phyloP scores from a whole-genome alignment of 768 basidiomycete genomes.

The button mushroom (Agaricus bisporus) region DNA sequence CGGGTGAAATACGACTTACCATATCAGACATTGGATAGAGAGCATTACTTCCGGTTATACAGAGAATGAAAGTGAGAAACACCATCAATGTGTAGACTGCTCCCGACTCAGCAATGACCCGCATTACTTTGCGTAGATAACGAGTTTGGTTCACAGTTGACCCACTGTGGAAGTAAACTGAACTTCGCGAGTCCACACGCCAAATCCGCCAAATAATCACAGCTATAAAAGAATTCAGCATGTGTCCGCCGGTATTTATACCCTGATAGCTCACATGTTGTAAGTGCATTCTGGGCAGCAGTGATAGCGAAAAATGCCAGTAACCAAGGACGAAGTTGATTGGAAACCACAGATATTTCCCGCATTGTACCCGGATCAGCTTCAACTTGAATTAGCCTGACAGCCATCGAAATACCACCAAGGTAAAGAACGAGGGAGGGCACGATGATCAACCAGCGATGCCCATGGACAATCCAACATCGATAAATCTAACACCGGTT shows the following conservation, averaged over 20 bases:
- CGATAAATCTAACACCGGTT: not conserved
- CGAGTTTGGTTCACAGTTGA: not conserved
- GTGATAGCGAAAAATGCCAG: conserved; percentile 1
- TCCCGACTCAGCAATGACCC: conserved; percentile 6
- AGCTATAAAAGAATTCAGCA: not conserved
- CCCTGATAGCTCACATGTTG: conserved; percentile 1
- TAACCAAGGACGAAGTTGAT: conserved; percentile 4
- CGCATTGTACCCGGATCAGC: not conserved
- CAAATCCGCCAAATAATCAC: conserved; percentile 9
- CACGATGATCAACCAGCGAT: conserved; percentile 3
- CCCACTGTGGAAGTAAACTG: not conserved
- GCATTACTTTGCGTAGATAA: conserved; percentile 6
- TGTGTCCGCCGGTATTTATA: not conserved
- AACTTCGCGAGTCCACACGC: conserved; percentile 6
- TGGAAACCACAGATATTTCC: not conserved
- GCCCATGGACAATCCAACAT: conserved; percentile 7
- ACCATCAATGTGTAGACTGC: conserved; percentile 4
- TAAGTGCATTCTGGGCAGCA: conserved; percentile 3
- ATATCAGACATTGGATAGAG: conserved; percentile 7
- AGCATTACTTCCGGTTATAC: not conserved
- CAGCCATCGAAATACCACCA: conserved; percentile 1
- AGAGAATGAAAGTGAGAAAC: conserved; percentile 2
- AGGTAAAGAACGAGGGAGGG: conserved; percentile 6
- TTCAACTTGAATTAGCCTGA: conserved; percentile 1
- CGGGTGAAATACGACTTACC: not conserved